These are phyloP conservation scores for Saccharomyces hybrid DNA, from an alignment of 1,139 yeast genomes.

Conservation along the genomic window DNA sequence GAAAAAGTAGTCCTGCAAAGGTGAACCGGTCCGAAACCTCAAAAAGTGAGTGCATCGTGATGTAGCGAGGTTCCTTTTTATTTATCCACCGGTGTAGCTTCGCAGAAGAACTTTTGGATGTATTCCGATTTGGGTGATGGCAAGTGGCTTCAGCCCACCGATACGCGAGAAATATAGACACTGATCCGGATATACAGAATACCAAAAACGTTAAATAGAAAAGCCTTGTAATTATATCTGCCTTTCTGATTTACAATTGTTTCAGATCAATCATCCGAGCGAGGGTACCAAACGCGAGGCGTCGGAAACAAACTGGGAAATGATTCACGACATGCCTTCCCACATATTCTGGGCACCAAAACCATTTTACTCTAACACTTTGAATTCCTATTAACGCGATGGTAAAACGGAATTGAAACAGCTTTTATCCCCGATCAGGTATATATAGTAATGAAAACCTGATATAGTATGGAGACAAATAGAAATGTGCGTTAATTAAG, in stretches of 20 bases:
- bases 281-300: background rate
- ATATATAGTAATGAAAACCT: background rate
- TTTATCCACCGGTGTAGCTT: background rate
- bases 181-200: background rate
- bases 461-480: background rate
- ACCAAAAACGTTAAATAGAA: background rate
- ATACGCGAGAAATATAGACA: background rate
- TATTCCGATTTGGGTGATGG: too few relatives aligned
- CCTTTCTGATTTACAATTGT: background rate
- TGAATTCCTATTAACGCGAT: background rate
- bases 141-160: too few relatives aligned
- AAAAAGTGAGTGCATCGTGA: background rate
- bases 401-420: background rate
- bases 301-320: background rate
- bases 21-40: background rate
- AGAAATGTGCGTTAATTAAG: background rate
- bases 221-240: background rate
- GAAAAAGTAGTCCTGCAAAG: conserved; percentile 1
- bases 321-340: background rate
- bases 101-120: background rate
- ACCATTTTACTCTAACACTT: background rate
- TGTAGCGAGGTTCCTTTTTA: background rate
- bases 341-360: background rate
- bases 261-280: background rate
- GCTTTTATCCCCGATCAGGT: background rate